A percentile compares a stretch with the other conserved stretches of the same genome.
Conservation (phyloP, 1,284 basidiomycete species). For the Marasmius fiardii region DNA sequence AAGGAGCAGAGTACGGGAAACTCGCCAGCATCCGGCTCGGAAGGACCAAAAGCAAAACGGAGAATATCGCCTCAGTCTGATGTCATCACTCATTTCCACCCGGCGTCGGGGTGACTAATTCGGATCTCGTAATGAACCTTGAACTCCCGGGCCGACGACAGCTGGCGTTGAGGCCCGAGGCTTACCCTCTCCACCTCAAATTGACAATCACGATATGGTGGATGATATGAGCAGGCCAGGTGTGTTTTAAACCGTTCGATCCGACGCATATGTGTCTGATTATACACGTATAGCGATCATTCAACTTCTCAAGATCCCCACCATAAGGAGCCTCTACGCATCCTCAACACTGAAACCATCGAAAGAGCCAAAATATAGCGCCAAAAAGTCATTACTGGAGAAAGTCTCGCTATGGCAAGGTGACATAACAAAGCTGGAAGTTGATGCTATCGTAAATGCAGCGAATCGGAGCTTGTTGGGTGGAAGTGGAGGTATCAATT, state of each 20-base stretch:
- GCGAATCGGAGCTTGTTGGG: constrained; percentile 79
- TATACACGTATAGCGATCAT: neutral
- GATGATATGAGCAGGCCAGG: neutral
- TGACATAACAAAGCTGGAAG: constrained; percentile 70
- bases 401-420: constrained; percentile 53
- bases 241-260: neutral
- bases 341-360: neutral
- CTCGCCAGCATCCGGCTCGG: too few species aligned
- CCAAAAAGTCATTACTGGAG: neutral
- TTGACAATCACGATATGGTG: too few species aligned
- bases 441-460: constrained; percentile 87
- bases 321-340: neutral
- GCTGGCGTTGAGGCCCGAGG: too few species aligned
- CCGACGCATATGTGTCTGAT: neutral
- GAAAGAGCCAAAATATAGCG: neutral
- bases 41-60: too few species aligned
- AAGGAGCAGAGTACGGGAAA: too few species aligned
- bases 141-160: too few species aligned
- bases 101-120: too few species aligned
- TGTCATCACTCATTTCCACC: too few species aligned
- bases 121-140: too few species aligned
- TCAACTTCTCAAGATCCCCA: neutral
- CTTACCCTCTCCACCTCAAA: too few species aligned
- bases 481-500: constrained; percentile 20
- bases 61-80: too few species aligned